phyloP scores from a whole-genome alignment of 208 protist species.

The Herpetomonas samuelpessoai region DNA sequence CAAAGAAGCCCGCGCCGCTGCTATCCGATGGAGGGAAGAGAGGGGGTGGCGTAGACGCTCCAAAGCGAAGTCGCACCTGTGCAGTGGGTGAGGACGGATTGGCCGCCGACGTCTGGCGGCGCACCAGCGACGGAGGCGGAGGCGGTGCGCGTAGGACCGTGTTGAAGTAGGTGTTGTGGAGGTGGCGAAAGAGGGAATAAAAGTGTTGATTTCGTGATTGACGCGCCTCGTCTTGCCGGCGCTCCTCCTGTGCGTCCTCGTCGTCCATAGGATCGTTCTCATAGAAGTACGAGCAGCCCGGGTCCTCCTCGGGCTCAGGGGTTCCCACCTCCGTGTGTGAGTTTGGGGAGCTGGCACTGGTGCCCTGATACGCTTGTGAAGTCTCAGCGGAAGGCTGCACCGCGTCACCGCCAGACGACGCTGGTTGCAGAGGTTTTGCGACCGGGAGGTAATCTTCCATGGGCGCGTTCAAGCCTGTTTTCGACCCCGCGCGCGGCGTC shows the following conservation, averaged over 20 bases:
- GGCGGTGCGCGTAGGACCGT: conserved; percentile 17
- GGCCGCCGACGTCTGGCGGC: background rate
- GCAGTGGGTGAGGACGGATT: background rate
- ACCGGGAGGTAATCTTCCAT: background rate
- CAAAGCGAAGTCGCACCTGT: background rate
- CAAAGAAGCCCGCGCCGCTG: too few relatives aligned
- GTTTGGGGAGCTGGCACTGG: too few relatives aligned
- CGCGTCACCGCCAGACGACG: too few relatives aligned
- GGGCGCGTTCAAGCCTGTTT: background rate
- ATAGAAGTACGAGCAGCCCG: conserved; percentile 43
- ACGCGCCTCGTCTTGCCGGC: conserved; percentile 16
- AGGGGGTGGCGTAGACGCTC: background rate
- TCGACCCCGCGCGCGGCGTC: background rate
- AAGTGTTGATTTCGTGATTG: conserved; percentile 37
- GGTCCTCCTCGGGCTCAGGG: conserved; percentile 20
- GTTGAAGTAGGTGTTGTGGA: conserved; percentile 34
- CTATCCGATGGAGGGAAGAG: too few relatives aligned
- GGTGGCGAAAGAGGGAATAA: conserved; percentile 47
- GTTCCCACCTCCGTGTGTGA: too few relatives aligned
- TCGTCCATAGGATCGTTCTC: conserved; percentile 7
- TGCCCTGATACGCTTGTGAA: too few relatives aligned
- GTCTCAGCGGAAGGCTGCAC: too few relatives aligned
- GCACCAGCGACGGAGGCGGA: background rate
- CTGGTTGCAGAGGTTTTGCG: background rate
- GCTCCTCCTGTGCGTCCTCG: conserved; percentile 1